Conservation (phyloP, 345 rosid genomes). For the Corchorus olitorius region DNA sequence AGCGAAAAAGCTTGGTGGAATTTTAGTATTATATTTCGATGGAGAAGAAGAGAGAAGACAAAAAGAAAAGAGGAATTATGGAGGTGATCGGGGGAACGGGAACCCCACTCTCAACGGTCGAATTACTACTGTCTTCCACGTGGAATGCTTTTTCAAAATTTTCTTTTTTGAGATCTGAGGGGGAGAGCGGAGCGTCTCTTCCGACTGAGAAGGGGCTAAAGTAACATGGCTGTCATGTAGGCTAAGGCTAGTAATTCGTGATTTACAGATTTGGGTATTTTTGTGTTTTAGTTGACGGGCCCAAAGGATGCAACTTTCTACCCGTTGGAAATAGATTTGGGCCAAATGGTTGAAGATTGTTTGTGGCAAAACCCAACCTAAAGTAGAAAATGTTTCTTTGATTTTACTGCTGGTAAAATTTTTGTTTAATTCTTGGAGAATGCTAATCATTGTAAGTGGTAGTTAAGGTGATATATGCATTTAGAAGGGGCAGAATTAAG, state of each 20-base stretch:
- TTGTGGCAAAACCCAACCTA: no score
- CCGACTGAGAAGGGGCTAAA: no score
- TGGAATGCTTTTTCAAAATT: slow-evolving; percentile 37
- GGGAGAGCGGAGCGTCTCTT: slow-evolving; percentile 38
- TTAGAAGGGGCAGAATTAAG: no score
- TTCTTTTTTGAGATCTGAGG: neutral
- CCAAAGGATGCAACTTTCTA: neutral
- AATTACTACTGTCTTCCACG: slow-evolving; percentile 37
- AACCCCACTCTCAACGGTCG: slow-evolving; percentile 65
- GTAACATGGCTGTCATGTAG: slow-evolving; percentile 1
- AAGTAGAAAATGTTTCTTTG: no score
- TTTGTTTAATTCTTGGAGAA: no score
- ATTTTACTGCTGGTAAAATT: no score
- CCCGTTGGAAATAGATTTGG: neutral
- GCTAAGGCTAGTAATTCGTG: neutral
- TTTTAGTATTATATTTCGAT: neutral
- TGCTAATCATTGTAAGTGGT: no score
- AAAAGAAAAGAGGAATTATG: slow-evolving; percentile 12
- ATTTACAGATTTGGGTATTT: neutral
- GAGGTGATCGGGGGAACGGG: neutral
- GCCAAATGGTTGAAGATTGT: no score
- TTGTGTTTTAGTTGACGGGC: neutral
- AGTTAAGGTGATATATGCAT: no score
- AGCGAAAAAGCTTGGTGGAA: neutral
- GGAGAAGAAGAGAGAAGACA: slow-evolving; percentile 22